Evolutionary conservation across 345 rosid species (phyloP), one percentile per base, ranked within the genome.

Genomic region (Aegle marmelos): DNA sequence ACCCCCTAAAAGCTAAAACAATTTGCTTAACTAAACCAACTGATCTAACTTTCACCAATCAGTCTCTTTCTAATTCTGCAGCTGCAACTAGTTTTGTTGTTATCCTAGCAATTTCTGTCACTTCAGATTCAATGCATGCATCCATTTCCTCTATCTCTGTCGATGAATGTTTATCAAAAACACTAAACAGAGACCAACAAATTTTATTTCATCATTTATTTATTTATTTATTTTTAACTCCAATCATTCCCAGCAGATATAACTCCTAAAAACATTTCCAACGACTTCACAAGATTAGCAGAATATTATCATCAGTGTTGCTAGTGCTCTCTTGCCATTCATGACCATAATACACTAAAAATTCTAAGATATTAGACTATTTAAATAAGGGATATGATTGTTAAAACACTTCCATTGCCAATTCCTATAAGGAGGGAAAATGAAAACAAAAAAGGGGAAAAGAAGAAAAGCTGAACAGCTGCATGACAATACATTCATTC

Each of bases 401-500:
- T n/a, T 30, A 50, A 41, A n/a, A 75, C 68, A 65, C 13, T 56
- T 64, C 33, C 73, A 37, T 70, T 31, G 36, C 34, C 21, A 66
- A 14, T 57, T 22, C 30, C 16, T 28, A 21, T 30, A 50, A 50
- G 22, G 7, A 45, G 57, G 7, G 22, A 17, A 53, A 53, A 53
- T 4, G 6, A 56, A 56, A 25, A 21, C n/a, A 8, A 64, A 1
- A n/a, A 67, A 33, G 4, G 16, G 66, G 48, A n/a, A 36, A 56
- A n/a, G 56, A 64, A 24, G 36, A n/a, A 27, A 39, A 50, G 75
- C 64, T 72, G 50, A 57, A 7, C 30, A 45, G 19, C 31, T 64
- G 60, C 45, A 56, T 21, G 16, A 69, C 56, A 25, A 13, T 54
- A 69, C 65, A 31, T 53, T 80, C 68, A 64, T 75, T 69, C 45